Evolutionary conservation across 2,329 filamentous ascomycete species (phyloP), one percentile per base, ranked within the genome.

Genomic region (Shiraia sp.): DNA sequence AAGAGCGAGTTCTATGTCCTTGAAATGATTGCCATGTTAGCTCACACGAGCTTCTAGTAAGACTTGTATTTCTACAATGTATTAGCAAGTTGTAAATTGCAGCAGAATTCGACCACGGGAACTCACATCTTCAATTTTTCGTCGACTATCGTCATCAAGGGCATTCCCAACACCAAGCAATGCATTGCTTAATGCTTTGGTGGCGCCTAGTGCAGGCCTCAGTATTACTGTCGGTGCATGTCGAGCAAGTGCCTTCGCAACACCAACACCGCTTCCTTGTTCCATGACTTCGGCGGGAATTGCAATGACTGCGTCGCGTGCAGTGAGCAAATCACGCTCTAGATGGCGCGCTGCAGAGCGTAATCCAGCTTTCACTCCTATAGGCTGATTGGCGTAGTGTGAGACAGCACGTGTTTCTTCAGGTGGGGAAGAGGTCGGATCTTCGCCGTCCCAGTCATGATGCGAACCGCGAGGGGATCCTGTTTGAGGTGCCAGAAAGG

Each of bases 141-240:
- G 80, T 63, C 86, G 75, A 64, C 96, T 91, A 48, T 83, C 79
- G 38, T 87, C 87, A 73, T 99, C 93, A 56, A 99, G 76, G 32
- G 88, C 83, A 68, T 99, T 99, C 0, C 90, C 95, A 10, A 91
- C 92, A 4, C 95, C 93, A 72, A 97, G 79, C 44, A 99, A 74
- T 26, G 92, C 90, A 74, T 95, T 88, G 7, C 90, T 89, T 35
- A 96, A 84, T 0, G 86, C 92, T 69, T 92, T 92, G 25, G 86
- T 90, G 6, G 90, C 89, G 0, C 92, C 95, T 58, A 97, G 90
- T 3, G 90, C 89, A 6, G 93, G 93, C 40, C 91, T 78, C 55
- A 99, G 82, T 36, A 99, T 87, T 14, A 97, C 89, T 0, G 91
- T 96, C n/a, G 93, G 93, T 22, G 91, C 90, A 55, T 88, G 82